Evolutionary conservation across 73 alveolate genomes (phyloP).

Genomic region (Diophrys sp.): DNA sequence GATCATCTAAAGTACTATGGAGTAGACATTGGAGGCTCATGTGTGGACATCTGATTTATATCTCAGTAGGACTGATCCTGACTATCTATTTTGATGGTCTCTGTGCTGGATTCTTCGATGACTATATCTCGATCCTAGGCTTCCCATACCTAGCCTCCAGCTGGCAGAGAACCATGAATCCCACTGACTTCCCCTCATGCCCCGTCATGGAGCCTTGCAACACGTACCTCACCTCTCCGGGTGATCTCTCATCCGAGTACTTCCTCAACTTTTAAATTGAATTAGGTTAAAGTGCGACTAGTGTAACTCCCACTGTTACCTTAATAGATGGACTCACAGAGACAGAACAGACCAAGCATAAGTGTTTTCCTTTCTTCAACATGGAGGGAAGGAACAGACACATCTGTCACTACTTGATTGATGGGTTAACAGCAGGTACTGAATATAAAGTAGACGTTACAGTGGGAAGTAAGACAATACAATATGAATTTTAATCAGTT

Average conservation of each 20-base stretch:
- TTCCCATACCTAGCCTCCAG: too few relatives aligned
- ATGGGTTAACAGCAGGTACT: background rate
- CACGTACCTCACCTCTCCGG: conserved; percentile 3
- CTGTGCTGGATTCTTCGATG: too few relatives aligned
- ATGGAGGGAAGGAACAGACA: background rate
- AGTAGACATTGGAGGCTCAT: background rate
- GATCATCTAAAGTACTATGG: conserved; percentile 14
- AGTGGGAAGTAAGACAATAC: too few relatives aligned
- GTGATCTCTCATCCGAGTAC: background rate
- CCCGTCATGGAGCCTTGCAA: conserved; percentile 7
- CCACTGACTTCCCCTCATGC: background rate
- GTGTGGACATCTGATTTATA: background rate
- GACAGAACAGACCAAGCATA: background rate
- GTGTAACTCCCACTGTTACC: background rate
- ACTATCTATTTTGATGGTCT: too few relatives aligned
- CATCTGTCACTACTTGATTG: background rate
- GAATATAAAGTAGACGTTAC: background rate
- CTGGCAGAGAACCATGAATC: background rate
- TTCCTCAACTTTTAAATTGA: conserved; percentile 2
- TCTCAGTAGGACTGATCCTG: too few relatives aligned
- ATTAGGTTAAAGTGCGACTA: background rate
- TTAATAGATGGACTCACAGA: background rate
- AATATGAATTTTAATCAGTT: background rate
- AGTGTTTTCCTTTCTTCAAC: background rate
- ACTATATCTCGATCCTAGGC: too few relatives aligned